Evolutionary conservation across 1,139 yeast species (phyloP), one percentile per base, ranked within the genome.

Genomic region (Trichomonascaceae sp.): DNA sequence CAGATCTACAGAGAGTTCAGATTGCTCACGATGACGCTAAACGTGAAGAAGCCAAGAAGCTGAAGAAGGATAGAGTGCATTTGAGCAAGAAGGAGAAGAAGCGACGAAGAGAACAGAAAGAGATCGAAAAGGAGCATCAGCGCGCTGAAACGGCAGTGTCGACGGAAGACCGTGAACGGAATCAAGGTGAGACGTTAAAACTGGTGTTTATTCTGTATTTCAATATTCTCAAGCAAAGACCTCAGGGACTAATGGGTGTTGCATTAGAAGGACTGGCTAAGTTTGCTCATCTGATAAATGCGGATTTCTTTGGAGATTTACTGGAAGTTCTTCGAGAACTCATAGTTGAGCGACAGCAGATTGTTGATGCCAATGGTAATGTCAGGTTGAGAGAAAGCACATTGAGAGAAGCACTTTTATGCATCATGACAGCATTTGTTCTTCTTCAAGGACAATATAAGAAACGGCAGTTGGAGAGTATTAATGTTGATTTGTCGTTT

Each of bases 371-470:
- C 9, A 22, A 50, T 36, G 52, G 52, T 15, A 17, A 30, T 43
- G 38, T 27, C 17, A 39, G 48, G 43, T 69, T 73, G 52, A 65
- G 70, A 50, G 67, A 62, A 53, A 66, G 78, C n/a, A 61, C 74
- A 45, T 75, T 77, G 32, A 81, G 96, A 61, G 91, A 89, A 58
- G 77, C 88, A 0, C 73, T 93, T 52, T 75, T 93, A 41, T 88
- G 96, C 68, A 82, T 90, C 50, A 91, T 87, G 15, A 91, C 98
- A 1, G 90, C 98, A 8, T 93, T 93, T 70, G 87, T 96, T 0
- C 75, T 93, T 51, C 82, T 90, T 18, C 78, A 87, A 0, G 89
- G 85, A 57, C 93, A 90, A 66, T 50, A 50, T 22, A 44, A 45
- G 32, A 50, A 45, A 18, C 46, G 43, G n/a, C 78, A 81, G 1